phyloP scores from a whole-genome alignment of 2,329 filamentous ascomycete species.

The Stagonosporopsis rhizophila region DNA sequence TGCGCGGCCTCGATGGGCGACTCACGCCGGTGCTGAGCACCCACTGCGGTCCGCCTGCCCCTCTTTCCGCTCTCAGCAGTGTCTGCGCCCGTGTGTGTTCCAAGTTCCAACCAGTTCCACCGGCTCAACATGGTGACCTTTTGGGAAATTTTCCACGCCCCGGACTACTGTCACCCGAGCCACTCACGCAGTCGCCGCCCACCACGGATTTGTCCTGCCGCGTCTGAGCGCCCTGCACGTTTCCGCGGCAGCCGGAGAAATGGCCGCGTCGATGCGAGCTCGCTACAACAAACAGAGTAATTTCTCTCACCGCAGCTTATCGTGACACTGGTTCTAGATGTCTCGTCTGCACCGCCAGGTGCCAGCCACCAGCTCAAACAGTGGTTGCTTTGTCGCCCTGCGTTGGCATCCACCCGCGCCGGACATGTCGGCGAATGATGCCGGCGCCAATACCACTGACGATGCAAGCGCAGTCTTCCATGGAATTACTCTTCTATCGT shows the following conservation, averaged over 20 bases:
- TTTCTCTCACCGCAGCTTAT: slow-evolving; percentile 15
- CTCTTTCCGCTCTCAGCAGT: slow-evolving; percentile 16
- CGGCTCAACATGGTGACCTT: slow-evolving; percentile 20
- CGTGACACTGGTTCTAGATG: slow-evolving; percentile 10
- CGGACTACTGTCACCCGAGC: slow-evolving; percentile 32
- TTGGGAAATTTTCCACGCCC: slow-evolving; percentile 19
- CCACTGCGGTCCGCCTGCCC: slow-evolving; percentile 18
- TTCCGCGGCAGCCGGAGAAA: slow-evolving; percentile 18
- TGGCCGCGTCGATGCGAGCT: slow-evolving; percentile 15
- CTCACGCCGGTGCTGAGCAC: slow-evolving; percentile 16
- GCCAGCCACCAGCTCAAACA: not conserved
- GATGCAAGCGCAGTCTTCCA: too few relatives aligned
- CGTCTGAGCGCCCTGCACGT: slow-evolving; percentile 20
- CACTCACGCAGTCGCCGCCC: slow-evolving; percentile 23
- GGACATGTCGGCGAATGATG: not conserved
- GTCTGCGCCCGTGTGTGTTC: slow-evolving; percentile 12
- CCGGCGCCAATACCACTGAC: slow-evolving; percentile 9
- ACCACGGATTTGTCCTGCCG: slow-evolving; percentile 11
- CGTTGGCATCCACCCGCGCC: slow-evolving; percentile 1
- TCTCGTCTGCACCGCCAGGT: slow-evolving; percentile 3
- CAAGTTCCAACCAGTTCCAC: slow-evolving; percentile 19
- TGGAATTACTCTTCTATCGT: not conserved
- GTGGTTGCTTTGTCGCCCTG: slow-evolving; percentile 17
- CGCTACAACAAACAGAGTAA: slow-evolving; percentile 5
- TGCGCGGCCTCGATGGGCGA: slow-evolving; percentile 15